These are phyloP conservation scores for Kurtzmaniella quercitrusa DNA, from an alignment of 1,139 yeast genomes.

Conservation along the genomic window DNA sequence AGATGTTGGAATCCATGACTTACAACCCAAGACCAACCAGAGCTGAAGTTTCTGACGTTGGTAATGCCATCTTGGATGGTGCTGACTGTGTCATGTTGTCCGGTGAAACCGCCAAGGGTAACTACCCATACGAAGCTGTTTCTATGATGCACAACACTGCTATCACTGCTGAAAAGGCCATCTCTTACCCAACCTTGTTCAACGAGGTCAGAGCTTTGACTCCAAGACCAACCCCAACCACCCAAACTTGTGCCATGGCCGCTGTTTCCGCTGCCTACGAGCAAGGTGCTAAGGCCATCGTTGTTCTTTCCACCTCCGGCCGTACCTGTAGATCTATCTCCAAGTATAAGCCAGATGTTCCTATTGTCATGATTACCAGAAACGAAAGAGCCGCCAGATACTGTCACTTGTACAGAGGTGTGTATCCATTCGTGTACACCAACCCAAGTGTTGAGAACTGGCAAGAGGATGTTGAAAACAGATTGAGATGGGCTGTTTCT, in stretches of 20 bases:
- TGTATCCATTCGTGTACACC: slow-evolving; percentile 88
- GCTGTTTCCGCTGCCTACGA: slow-evolving; percentile 96
- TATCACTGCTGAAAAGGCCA: slow-evolving; percentile 94
- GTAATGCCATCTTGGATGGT: slow-evolving; percentile 98
- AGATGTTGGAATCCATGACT: slow-evolving; percentile 99
- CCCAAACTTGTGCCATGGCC: slow-evolving; percentile 96
- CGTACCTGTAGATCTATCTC: slow-evolving; percentile 93
- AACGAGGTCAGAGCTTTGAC: slow-evolving; percentile 87
- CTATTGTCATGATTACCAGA: slow-evolving; percentile 97
- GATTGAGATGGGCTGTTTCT: slow-evolving; percentile 91
- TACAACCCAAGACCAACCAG: slow-evolving; percentile 99
- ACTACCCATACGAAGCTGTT: slow-evolving; percentile 96
- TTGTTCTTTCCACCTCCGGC: slow-evolving; percentile 94
- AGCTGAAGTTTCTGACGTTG: slow-evolving; percentile 99
- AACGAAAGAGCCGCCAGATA: slow-evolving; percentile 89
- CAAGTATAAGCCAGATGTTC: slow-evolving; percentile 96
- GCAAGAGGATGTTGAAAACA: slow-evolving; percentile 94
- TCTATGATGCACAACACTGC: slow-evolving; percentile 98
- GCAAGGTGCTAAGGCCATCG: slow-evolving; percentile 94
- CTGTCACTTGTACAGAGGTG: slow-evolving; percentile 97
- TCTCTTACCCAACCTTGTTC: slow-evolving; percentile 83
- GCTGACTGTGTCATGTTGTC: slow-evolving; percentile 99
- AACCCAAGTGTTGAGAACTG: slow-evolving; percentile 72
- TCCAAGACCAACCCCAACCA: slow-evolving; percentile 84
- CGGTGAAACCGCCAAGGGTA: slow-evolving; percentile 99